Conservation (phyloP, 495 filamentous ascomycete species). For the Trichoderma gamsii region DNA sequence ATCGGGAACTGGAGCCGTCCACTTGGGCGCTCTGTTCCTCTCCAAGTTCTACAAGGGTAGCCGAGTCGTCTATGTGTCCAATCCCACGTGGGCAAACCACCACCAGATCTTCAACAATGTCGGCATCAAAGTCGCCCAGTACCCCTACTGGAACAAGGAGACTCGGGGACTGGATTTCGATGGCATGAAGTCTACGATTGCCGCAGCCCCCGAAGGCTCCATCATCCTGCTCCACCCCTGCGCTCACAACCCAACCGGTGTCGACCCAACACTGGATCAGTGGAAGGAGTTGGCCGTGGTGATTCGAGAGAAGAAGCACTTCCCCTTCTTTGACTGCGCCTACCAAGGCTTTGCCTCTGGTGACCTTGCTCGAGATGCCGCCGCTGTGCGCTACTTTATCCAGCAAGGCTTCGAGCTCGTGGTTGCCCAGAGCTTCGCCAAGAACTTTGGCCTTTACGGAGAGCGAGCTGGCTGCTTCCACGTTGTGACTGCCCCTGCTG, state of each 20-base stretch:
- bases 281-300: conserved; percentile 83
- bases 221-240: conserved; percentile 93
- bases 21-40: conserved; percentile 83
- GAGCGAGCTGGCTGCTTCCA: conserved; percentile 97
- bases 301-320: conserved; percentile 69
- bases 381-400: conserved; percentile 88
- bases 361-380: conserved; percentile 75
- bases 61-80: conserved; percentile 78
- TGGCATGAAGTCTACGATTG: conserved; percentile 69
- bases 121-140: conserved; percentile 64
- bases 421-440: conserved; percentile 93
- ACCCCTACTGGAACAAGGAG: conserved; percentile 85
- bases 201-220: conserved; percentile 64
- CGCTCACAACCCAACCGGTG: conserved; percentile 96
- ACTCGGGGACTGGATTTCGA: conserved; percentile 89
- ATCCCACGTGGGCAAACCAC: conserved; percentile 97
- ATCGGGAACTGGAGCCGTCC: conserved; percentile 87
- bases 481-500: conserved; percentile 69
- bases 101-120: conserved; percentile 97
- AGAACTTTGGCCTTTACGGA: conserved; percentile 98
- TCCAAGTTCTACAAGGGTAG: conserved; percentile 64
- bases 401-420: conserved; percentile 93
- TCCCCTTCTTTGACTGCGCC: conserved; percentile 97
- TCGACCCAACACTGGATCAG: conserved; percentile 89
- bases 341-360: conserved; percentile 99